Conservation (phyloP, 495 filamentous ascomycete species). For the Pyrenula aspistea region DNA sequence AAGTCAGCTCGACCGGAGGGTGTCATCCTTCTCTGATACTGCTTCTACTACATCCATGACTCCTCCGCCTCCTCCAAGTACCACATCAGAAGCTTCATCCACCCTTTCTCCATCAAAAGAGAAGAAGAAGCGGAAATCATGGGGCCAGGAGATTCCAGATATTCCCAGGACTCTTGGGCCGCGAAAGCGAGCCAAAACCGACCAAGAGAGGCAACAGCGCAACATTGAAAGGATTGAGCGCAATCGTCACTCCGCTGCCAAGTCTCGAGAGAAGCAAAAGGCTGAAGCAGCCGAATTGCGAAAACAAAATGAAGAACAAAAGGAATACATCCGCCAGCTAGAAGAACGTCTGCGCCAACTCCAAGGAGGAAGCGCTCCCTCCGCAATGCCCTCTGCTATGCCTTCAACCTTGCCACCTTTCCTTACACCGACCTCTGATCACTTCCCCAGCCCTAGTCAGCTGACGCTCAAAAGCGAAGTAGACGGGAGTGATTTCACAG, state of each 20-base stretch:
- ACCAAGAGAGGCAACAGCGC: background rate
- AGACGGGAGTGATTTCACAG: background rate
- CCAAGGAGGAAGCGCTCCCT: background rate
- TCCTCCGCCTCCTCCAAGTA: background rate
- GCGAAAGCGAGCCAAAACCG: slow-evolving; percentile 1
- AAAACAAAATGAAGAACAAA: background rate
- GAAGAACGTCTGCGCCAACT: background rate
- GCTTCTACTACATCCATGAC: background rate
- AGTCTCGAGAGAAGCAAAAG: slow-evolving; percentile 1
- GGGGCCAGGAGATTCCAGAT: background rate
- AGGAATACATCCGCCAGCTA: background rate
- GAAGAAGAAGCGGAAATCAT: background rate
- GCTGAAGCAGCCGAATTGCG: background rate
- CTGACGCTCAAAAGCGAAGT: background rate
- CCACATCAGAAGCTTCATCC: background rate
- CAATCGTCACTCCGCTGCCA: background rate
- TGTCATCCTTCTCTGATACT: background rate
- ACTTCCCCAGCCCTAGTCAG: background rate
- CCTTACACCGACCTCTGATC: background rate
- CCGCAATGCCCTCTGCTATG: background rate
- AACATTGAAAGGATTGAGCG: background rate
- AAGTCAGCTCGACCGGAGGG: background rate
- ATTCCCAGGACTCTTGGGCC: background rate
- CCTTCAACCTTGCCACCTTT: background rate
- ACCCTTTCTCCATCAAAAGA: background rate